phyloP scores from a whole-genome alignment of 805 yeast genomes.

The Saturnispora zaruensis region DNA sequence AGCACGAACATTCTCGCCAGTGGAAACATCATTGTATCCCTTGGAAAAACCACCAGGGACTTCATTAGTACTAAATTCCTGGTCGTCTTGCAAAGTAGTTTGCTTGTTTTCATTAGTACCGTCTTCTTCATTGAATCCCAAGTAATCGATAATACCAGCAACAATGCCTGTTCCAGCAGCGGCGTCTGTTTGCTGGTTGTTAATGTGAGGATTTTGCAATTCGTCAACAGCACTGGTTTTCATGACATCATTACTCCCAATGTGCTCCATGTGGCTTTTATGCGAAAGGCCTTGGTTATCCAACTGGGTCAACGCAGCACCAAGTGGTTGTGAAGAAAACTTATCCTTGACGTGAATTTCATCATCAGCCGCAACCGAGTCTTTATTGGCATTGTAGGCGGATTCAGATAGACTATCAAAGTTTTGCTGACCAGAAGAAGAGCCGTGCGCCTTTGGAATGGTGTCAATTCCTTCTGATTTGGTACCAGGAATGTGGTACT shows the following conservation, averaged over 20 bases:
- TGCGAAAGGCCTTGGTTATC: background rate
- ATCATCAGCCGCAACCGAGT: background rate
- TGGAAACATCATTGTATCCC: background rate
- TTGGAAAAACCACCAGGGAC: constrained; percentile 4
- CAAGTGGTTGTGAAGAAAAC: constrained; percentile 1
- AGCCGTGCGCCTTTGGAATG: background rate
- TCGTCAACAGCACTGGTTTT: background rate
- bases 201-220: background rate
- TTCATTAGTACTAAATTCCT: background rate
- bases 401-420: background rate
- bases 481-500: constrained; percentile 8
- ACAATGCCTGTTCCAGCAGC: constrained; percentile 1
- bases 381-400: background rate
- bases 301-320: constrained; percentile 1
- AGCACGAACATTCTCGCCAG: background rate
- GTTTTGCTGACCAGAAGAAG: background rate
- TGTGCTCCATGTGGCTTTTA: background rate
- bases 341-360: constrained; percentile 4
- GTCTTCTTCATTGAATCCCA: constrained; percentile 5
- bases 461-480: background rate
- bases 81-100: background rate
- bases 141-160: constrained; percentile 8
- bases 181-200: background rate
- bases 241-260: constrained; percentile 1
- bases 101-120: background rate